Conservation (phyloP, 1,284 basidiomycete species). For the Phellopilus nigrolimitatus region DNA sequence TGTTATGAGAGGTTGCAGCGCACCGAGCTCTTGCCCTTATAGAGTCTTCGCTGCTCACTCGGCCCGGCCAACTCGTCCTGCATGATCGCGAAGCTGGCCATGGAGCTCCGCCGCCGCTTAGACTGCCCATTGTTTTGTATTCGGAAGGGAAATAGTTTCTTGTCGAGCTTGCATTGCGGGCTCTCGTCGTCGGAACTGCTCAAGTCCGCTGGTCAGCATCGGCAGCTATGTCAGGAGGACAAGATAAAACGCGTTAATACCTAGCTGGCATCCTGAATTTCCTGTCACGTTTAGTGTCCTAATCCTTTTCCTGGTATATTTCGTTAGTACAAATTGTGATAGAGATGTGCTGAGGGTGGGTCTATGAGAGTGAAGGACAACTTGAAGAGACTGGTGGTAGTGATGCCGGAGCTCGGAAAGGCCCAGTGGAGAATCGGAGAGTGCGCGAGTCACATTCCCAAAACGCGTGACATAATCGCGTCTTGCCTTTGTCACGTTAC, state of each 20-base stretch:
- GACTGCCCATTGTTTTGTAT: constrained; percentile 6
- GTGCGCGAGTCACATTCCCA: no score
- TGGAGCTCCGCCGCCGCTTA: constrained; percentile 15
- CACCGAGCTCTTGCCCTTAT: constrained; percentile 1
- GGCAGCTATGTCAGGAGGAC: neutral
- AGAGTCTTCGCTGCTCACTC: neutral
- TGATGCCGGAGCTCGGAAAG: no score
- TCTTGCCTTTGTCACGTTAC: no score
- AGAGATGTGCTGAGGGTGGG: neutral
- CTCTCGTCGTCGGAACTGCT: constrained; percentile 10
- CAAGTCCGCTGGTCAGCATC: neutral
- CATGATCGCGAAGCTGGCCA: constrained; percentile 15
- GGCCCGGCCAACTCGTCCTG: constrained; percentile 13
- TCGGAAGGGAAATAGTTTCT: constrained; percentile 12
- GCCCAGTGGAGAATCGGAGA: no score
- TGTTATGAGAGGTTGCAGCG: neutral
- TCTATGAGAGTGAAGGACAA: no score
- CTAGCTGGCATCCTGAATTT: neutral
- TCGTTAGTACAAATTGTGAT: neutral
- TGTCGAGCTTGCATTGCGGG: neutral
- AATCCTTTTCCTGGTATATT: neutral
- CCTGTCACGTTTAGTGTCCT: no score
- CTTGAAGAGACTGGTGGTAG: no score
- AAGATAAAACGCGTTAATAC: neutral
- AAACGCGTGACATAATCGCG: no score